A percentile compares a stretch with the other conserved stretches of the same genome.
Evolutionary conservation across 1,284 basidiomycete genomes (phyloP).

Genomic region (Pseudozyma flocculosa): DNA sequence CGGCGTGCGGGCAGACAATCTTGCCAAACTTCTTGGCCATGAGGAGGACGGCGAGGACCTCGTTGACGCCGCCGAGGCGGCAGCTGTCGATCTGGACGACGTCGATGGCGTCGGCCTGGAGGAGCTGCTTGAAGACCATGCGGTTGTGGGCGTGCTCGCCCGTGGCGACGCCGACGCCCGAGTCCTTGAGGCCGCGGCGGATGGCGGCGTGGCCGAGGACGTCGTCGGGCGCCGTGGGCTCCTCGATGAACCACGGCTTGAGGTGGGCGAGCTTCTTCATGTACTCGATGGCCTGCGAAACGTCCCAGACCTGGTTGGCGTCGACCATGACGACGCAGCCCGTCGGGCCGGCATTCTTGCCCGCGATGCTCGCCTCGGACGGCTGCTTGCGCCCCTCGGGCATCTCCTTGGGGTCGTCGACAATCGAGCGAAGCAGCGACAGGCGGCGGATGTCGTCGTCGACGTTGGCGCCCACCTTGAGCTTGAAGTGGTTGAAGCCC

Average conservation of each 20-base stretch:
- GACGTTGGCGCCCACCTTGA: constrained; percentile 87
- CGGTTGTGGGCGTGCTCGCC: constrained; percentile 91
- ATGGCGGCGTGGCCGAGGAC: constrained; percentile 70
- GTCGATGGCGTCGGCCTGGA: constrained; percentile 89
- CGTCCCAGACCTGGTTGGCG: constrained; percentile 96
- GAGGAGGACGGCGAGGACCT: constrained; percentile 86
- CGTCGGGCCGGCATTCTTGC: constrained; percentile 91
- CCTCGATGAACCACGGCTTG: constrained; percentile 82
- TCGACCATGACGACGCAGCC: constrained; percentile 95
- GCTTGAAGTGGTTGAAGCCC: constrained; percentile 63
- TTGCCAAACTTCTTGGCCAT: constrained; percentile 79
- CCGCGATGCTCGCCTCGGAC: constrained; percentile 15
- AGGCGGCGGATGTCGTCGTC: constrained; percentile 83
- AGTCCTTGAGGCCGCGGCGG: constrained; percentile 74
- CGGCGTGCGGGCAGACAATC: constrained; percentile 82
- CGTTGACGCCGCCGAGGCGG: constrained; percentile 86
- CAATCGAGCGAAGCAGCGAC: constrained; percentile 83
- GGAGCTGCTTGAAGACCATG: constrained; percentile 94
- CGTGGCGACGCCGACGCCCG: constrained; percentile 88
- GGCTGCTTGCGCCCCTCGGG: constrained; percentile 23
- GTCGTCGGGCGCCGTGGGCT: constrained; percentile 36
- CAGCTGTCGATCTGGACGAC: constrained; percentile 96
- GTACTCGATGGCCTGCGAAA: constrained; percentile 86
- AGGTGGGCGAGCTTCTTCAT: constrained; percentile 76
- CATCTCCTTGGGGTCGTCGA: constrained; percentile 64